Evolutionary conservation across 2,329 filamentous ascomycete genomes (phyloP).

Genomic region (Fusarium sp.): DNA sequence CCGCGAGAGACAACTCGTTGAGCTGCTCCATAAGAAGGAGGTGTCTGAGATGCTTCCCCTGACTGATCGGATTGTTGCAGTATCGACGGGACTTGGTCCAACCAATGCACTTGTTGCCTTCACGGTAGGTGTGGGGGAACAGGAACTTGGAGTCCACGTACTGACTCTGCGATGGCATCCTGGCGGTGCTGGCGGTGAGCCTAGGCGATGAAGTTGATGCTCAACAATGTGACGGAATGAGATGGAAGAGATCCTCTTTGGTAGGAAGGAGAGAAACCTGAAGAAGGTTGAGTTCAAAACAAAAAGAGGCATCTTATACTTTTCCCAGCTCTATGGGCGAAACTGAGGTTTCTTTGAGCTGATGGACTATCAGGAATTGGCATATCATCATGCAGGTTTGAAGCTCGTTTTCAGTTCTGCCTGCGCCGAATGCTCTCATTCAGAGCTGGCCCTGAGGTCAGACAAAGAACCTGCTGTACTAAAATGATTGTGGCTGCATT

Average conservation of each 20-base stretch:
- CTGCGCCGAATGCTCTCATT: background rate
- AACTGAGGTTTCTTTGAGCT: background rate
- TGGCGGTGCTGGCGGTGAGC: background rate
- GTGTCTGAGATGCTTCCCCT: background rate
- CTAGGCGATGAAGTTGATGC: background rate
- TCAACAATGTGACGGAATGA: background rate
- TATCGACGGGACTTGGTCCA: background rate
- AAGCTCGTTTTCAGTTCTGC: background rate
- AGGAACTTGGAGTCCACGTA: background rate
- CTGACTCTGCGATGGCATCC: background rate
- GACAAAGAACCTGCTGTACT: background rate
- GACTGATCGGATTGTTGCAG: background rate
- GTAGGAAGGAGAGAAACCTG: background rate
- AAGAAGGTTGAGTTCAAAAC: background rate
- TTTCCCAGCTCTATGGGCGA: background rate
- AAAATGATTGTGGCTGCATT: background rate
- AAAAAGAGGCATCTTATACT: background rate
- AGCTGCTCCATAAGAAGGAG: background rate
- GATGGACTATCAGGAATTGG: background rate
- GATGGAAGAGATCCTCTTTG: background rate
- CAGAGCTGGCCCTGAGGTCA: background rate
- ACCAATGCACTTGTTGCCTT: conserved; percentile 1
- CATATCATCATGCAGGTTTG: background rate
- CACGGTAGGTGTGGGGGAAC: background rate
- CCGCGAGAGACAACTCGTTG: background rate